Conservation (phyloP, 768 basidiomycete species). For the Psilocybe tampanensis region DNA sequence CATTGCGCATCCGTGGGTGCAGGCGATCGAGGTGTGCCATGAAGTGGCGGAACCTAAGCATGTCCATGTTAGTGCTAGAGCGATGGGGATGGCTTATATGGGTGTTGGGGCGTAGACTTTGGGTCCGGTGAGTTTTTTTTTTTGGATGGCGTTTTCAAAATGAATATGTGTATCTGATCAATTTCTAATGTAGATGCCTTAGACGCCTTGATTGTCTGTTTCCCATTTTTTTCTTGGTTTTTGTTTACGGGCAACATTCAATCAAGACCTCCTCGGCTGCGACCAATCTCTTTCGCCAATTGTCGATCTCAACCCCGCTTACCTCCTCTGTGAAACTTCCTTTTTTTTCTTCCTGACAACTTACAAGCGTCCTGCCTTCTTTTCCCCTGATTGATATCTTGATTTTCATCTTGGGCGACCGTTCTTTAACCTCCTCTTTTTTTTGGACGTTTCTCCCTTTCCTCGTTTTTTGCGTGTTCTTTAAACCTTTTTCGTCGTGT, state of each 20-base stretch:
- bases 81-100: constrained; percentile 55
- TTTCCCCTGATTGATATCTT: neutral
- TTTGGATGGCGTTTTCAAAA: neutral
- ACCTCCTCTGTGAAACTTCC: neutral
- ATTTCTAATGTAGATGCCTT: neutral
- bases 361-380: neutral
- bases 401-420: too few relatives aligned
- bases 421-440: too few relatives aligned
- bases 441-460: too few relatives aligned
- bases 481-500: too few relatives aligned
- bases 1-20: constrained; percentile 77
- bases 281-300: neutral
- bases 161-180: neutral
- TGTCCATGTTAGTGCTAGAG: constrained; percentile 69
- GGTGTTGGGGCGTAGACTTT: constrained; percentile 16
- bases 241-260: neutral
- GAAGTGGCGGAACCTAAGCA: constrained; percentile 63
- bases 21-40: constrained; percentile 82
- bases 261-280: neutral
- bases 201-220: neutral
- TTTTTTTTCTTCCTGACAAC: neutral
- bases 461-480: too few relatives aligned
- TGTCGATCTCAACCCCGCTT: neutral
- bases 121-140: neutral
- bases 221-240: neutral